A percentile compares a stretch with the other conserved stretches of the same genome.
Evolutionary conservation across 1,139 yeast genomes (phyloP).

Genomic region (Casaregolazyma suthepensis): DNA sequence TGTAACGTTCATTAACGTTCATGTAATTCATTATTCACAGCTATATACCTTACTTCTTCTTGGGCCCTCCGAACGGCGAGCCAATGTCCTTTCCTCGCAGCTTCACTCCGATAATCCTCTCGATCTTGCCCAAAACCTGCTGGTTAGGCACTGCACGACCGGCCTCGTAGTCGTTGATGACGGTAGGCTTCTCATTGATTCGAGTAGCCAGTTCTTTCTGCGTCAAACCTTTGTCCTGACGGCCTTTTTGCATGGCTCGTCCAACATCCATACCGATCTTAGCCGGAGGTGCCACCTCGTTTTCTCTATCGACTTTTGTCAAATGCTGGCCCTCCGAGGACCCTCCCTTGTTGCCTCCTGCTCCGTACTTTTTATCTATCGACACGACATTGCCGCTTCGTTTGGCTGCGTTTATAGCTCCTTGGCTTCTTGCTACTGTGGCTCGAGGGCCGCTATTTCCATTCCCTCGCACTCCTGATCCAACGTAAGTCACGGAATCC

Average conservation of each 20-base stretch:
- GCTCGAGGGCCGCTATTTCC: constrained; percentile 90
- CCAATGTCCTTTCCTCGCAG: constrained; percentile 96
- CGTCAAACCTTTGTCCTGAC: constrained; percentile 82
- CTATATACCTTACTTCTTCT: constrained; percentile 39
- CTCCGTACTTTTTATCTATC: constrained; percentile 87
- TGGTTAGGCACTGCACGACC: constrained; percentile 97
- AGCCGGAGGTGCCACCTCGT: constrained; percentile 89
- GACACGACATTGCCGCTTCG: constrained; percentile 83
- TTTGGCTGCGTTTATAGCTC: constrained; percentile 87
- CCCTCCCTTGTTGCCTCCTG: constrained; percentile 54
- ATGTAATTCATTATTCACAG: neutral
- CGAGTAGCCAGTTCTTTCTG: constrained; percentile 96
- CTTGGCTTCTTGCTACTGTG: constrained; percentile 69
- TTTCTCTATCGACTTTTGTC: constrained; percentile 87
- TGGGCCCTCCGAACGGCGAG: constrained; percentile 74
- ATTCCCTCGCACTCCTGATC: constrained; percentile 58
- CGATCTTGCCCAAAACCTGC: constrained; percentile 86
- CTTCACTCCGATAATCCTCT: constrained; percentile 89
- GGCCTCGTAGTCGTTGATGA: constrained; percentile 93
- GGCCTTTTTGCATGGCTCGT: constrained; percentile 75
- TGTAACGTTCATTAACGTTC: neutral
- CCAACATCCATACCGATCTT: constrained; percentile 82
- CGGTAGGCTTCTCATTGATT: constrained; percentile 91
- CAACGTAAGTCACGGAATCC: constrained; percentile 86
- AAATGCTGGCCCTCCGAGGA: constrained; percentile 92